Evolutionary conservation across 2,329 filamentous ascomycete species (phyloP).

Genomic region (Aspergillus latus): DNA sequence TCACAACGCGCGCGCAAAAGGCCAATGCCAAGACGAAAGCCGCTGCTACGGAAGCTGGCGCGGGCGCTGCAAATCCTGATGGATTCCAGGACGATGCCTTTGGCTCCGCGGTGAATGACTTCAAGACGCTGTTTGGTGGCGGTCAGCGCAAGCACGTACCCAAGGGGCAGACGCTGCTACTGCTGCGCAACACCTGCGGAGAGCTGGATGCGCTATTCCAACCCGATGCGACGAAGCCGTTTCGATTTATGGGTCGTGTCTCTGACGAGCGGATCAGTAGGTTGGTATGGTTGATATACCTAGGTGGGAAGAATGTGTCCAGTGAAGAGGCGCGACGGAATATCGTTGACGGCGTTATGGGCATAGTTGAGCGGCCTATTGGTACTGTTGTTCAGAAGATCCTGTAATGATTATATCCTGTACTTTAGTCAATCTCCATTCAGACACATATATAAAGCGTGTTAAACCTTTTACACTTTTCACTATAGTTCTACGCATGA

Average conservation of each 20-base stretch:
- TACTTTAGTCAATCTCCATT: background rate
- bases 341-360: slow-evolving; percentile 84
- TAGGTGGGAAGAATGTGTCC: slow-evolving; percentile 82
- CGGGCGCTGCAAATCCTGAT: slow-evolving; percentile 4
- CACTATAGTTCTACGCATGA: background rate
- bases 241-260: slow-evolving; percentile 67
- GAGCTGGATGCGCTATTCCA: slow-evolving; percentile 66
- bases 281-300: slow-evolving; percentile 84
- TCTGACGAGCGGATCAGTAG: slow-evolving; percentile 76
- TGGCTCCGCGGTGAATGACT: slow-evolving; percentile 69
- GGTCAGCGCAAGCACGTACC: slow-evolving; percentile 66
- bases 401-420: slow-evolving; percentile 23
- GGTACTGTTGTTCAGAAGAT: slow-evolving; percentile 84
- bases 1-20: slow-evolving; percentile 69
- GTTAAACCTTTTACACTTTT: background rate
- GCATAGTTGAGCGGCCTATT: slow-evolving; percentile 81
- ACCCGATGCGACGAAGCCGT: slow-evolving; percentile 46
- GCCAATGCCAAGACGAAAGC: slow-evolving; percentile 49
- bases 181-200: slow-evolving; percentile 67
- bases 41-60: background rate
- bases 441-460: background rate
- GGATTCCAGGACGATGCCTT: slow-evolving; percentile 73
- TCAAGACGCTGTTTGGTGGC: slow-evolving; percentile 79
- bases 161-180: slow-evolving; percentile 74
- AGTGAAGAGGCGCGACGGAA: slow-evolving; percentile 77